A percentile compares a stretch with the other conserved stretches of the same genome.
These are phyloP conservation scores for Gastrolobium bilobum DNA, from an alignment of 306 rosid genomes.

Conservation along the genomic window DNA sequence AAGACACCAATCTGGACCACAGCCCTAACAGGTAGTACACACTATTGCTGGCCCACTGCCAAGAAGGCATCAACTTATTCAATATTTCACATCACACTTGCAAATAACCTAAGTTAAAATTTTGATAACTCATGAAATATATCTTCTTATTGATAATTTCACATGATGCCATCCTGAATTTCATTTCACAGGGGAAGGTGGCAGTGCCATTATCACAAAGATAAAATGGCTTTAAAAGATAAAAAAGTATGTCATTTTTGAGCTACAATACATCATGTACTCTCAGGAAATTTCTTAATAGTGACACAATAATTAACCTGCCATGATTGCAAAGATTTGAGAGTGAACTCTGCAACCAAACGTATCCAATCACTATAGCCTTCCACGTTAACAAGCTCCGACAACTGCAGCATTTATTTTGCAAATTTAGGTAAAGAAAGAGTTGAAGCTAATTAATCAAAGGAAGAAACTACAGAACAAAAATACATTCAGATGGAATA, in stretches of 20 bases:
- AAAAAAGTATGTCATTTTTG: background rate
- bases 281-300: conserved; percentile 41
- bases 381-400: conserved; percentile 97
- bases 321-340: conserved; percentile 98
- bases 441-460: conserved; percentile 14
- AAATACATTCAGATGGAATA: conserved; percentile 1
- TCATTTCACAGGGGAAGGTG: conserved; percentile 25
- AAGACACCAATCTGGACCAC: conserved; percentile 98
- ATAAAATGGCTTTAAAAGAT: conserved; percentile 19
- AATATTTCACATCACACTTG: conserved; percentile 49
- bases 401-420: conserved; percentile 65
- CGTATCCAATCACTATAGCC: conserved; percentile 99
- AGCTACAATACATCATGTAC: conserved; percentile 5
- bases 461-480: background rate
- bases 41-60: conserved; percentile 99
- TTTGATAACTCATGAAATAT: conserved; percentile 25
- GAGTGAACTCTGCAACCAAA: conserved; percentile 95
- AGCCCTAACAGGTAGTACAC: conserved; percentile 96
- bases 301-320: conserved; percentile 65
- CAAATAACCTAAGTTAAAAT: conserved; percentile 30
- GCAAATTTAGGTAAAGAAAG: conserved; percentile 44
- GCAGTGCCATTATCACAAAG: conserved; percentile 12
- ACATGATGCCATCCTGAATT: conserved; percentile 25
- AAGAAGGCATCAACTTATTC: conserved; percentile 53
- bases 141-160: conserved; percentile 36